Base-by-base conservation (phyloP, 2,329 filamentous ascomycete genomes). In the Clonostachys rosea region DNA sequence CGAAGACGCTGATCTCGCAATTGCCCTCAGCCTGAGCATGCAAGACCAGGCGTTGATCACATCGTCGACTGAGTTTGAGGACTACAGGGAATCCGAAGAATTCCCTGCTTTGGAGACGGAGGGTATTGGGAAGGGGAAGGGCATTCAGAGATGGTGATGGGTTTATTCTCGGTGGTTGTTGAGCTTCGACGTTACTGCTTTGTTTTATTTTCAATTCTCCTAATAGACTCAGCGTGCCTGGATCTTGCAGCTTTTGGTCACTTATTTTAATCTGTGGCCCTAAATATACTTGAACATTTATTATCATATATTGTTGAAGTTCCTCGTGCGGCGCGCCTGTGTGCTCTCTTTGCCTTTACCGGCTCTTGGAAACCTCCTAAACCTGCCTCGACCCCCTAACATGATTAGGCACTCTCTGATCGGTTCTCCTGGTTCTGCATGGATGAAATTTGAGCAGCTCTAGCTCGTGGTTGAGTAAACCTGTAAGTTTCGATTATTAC, bases 1-100 rank as follows among this genome's bases (percentile, higher is more conserved):
- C 1, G 62, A 64, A 12, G 79, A 83, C 42, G 78, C 79, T 44
- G 83, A 85, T 53, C 53, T 86, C 42, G 78, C 82, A 46, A 66
- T 83, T 35, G 83, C 83, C 3, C 60, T 86, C 43, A 73, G 74
- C 50, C 64, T 86, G 18, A 86, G 83, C 54, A 66, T 84, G 53
- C 73, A 78, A 40, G 79, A 84, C 51, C 73, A 77, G 47, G 63
- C 71, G 53, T 33, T 17, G 18, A 14, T 39, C 36, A 20, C 13
- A 40, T 20, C 33, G 35, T 39, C 48, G 34, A 36, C 35, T 11
- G 20, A 17, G 24, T 14, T 18, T 8, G 30, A 20, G 12, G 45
- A 17, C 42, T 14, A 42, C 35, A 46, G 44, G 16, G 53, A 55
- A 24, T 50, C 52, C 18, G 65, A 70, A 5, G 70, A 70, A 18